These are phyloP conservation scores for Trametes elegans DNA, from an alignment of 768 basidiomycete species.

Conservation along the genomic window DNA sequence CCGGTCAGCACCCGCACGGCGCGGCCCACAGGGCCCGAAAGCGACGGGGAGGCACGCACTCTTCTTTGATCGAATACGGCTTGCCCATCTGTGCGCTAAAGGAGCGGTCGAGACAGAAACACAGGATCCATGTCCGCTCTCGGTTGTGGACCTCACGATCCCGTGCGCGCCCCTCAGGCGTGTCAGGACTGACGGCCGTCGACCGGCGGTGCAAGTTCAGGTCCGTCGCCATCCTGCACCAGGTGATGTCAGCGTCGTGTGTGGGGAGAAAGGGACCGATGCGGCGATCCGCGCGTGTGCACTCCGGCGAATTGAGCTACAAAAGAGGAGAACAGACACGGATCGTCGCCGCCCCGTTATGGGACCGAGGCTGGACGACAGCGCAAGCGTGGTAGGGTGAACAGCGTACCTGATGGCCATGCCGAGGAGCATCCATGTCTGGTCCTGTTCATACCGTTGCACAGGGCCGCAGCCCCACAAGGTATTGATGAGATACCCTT, in stretches of 20 bases:
- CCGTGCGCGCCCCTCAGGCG: constrained; percentile 75
- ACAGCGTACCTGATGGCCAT: constrained; percentile 71
- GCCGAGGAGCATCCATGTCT: constrained; percentile 87
- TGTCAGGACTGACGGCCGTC: constrained; percentile 53
- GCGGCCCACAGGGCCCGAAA: not conserved
- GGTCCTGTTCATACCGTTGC: constrained; percentile 95
- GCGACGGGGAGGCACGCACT: constrained; percentile 51
- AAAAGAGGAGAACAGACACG: constrained; percentile 8
- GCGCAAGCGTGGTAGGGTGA: constrained; percentile 9
- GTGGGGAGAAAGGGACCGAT: constrained; percentile 5
- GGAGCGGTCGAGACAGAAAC: constrained; percentile 84
- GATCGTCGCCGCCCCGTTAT: constrained; percentile 11
- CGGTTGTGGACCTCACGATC: constrained; percentile 90
- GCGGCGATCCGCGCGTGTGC: constrained; percentile 6
- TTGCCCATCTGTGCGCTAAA: constrained; percentile 97
- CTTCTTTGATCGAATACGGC: constrained; percentile 89
- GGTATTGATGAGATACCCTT: constrained; percentile 87
- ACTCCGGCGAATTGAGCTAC: constrained; percentile 3
- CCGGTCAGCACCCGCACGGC: constrained; percentile 11
- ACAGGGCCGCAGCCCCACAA: constrained; percentile 94
- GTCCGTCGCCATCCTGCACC: constrained; percentile 86
- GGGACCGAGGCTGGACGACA: not conserved
- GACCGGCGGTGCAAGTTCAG: constrained; percentile 93
- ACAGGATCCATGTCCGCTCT: constrained; percentile 91
- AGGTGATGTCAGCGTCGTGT: constrained; percentile 16